phyloP scores from a whole-genome alignment of 805 yeast species.

The Ogataea chonburiensis region DNA sequence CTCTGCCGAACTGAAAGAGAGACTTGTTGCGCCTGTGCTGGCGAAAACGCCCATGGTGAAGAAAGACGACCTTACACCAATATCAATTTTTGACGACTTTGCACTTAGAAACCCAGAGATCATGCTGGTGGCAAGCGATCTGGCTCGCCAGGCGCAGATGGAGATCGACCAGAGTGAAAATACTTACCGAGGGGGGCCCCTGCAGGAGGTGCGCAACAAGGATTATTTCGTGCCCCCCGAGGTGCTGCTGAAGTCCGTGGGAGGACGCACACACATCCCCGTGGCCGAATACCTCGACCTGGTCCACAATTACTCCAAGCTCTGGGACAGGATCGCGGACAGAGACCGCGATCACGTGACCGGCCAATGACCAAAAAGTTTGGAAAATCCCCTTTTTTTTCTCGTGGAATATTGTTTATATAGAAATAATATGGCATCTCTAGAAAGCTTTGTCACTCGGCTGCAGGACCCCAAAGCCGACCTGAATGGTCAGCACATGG shows the following conservation, averaged over 20 bases:
- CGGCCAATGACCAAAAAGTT: conserved; percentile 21
- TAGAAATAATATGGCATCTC: conserved; percentile 42
- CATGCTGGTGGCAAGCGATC: conserved; percentile 14
- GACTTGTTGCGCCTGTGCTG: conserved; percentile 7
- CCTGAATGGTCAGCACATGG: conserved; percentile 59
- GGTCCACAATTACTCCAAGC: conserved; percentile 15
- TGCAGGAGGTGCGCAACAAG: conserved; percentile 9
- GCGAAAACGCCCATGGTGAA: conserved; percentile 1
- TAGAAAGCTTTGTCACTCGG: conserved; percentile 62
- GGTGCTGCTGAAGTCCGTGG: conserved; percentile 15
- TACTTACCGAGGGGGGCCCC: conserved; percentile 14
- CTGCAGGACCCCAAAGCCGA: conserved; percentile 56
- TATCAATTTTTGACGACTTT: conserved; percentile 14
- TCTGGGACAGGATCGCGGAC: conserved; percentile 10
- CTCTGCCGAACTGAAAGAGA: conserved; percentile 3
- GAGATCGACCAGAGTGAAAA: conserved; percentile 18
- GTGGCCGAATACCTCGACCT: conserved; percentile 19
- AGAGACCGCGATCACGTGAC: conserved; percentile 30
- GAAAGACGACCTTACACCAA: background rate
- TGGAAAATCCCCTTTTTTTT: conserved; percentile 12
- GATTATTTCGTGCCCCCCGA: conserved; percentile 21
- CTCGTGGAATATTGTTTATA: conserved; percentile 10
- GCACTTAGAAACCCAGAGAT: conserved; percentile 16
- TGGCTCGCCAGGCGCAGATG: conserved; percentile 13
- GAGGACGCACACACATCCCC: conserved; percentile 15